Percentiles rank a stretch among this genome's conserved stretches.
Evolutionary conservation across 805 yeast genomes (phyloP).

Genomic region (Candida chauliodis): DNA sequence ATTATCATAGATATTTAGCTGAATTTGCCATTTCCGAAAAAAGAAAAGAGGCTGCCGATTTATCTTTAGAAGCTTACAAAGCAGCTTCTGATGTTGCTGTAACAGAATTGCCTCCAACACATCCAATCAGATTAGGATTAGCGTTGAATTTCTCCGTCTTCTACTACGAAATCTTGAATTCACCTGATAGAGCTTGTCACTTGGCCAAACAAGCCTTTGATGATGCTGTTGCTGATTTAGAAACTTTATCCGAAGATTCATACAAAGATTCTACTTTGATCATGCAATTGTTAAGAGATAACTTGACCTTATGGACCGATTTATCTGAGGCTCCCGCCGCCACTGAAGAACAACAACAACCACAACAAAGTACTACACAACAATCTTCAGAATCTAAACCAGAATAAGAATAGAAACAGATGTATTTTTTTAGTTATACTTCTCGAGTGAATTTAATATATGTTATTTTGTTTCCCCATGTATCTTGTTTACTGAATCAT

Average conservation of each 20-base stretch:
- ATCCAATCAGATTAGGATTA: conserved; percentile 96
- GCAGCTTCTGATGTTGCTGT: conserved; percentile 96
- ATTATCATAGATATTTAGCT: conserved; percentile 97
- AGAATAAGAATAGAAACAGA: conserved; percentile 15
- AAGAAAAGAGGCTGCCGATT: conserved; percentile 88
- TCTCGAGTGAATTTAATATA: conserved; percentile 11
- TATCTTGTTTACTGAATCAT: background rate
- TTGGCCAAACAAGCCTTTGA: conserved; percentile 98
- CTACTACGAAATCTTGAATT: conserved; percentile 96
- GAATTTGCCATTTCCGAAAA: conserved; percentile 91
- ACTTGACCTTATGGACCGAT: conserved; percentile 97
- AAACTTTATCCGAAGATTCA: conserved; percentile 94
- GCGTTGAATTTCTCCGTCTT: conserved; percentile 97
- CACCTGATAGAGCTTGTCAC: conserved; percentile 98
- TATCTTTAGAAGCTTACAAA: conserved; percentile 91
- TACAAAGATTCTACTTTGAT: conserved; percentile 98
- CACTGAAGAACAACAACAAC: conserved; percentile 26
- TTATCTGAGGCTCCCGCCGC: conserved; percentile 72
- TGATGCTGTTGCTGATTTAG: conserved; percentile 98
- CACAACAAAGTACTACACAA: conserved; percentile 1
- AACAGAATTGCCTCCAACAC: conserved; percentile 96
- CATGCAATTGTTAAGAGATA: conserved; percentile 98
- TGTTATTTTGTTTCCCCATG: conserved; percentile 6
- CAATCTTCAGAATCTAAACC: conserved; percentile 15
- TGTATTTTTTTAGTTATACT: conserved; percentile 11